Percentiles rank a stretch among this genome's conserved stretches.
Conservation (phyloP, 2,329 filamentous ascomycete genomes). For the Paradendryphiella salina region DNA sequence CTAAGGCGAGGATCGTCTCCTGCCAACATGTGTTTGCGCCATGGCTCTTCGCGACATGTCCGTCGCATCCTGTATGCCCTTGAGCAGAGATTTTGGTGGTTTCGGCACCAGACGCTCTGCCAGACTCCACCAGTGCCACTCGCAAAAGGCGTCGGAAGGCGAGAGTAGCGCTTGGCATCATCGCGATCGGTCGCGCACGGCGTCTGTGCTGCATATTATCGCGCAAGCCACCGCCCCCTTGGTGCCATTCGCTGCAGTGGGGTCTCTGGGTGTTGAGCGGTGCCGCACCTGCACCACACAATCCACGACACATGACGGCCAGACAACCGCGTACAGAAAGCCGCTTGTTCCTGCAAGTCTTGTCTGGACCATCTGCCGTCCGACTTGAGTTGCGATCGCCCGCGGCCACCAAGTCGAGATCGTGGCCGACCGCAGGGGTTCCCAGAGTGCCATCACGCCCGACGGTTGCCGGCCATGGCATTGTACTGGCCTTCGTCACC, state of each 20-base stretch:
- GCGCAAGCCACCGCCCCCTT: conserved; percentile 29
- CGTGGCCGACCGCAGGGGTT: conserved; percentile 9
- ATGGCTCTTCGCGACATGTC: neutral
- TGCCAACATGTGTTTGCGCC: conserved; percentile 31
- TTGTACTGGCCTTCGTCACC: conserved; percentile 4
- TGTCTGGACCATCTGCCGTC: conserved; percentile 22
- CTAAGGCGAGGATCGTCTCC: conserved; percentile 26
- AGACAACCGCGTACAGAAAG: conserved; percentile 19
- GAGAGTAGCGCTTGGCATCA: conserved; percentile 30
- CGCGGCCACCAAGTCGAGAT: conserved; percentile 26
- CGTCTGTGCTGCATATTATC: conserved; percentile 29
- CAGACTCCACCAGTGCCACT: neutral
- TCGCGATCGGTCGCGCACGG: conserved; percentile 34
- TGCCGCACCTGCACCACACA: conserved; percentile 16
- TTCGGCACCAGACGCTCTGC: neutral
- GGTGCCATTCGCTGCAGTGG: conserved; percentile 25
- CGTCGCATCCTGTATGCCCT: too few species aligned
- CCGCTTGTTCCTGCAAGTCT: conserved; percentile 34
- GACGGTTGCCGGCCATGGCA: conserved; percentile 6
- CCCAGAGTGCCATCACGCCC: conserved; percentile 1
- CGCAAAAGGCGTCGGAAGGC: conserved; percentile 10
- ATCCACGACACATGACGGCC: conserved; percentile 22
- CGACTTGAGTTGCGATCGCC: conserved; percentile 15
- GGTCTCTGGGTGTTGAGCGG: conserved; percentile 17
- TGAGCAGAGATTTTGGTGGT: neutral